These are phyloP conservation scores for Colletotrichum cordylinicola DNA, from an alignment of 2,329 filamentous ascomycete species.

Conservation along the genomic window DNA sequence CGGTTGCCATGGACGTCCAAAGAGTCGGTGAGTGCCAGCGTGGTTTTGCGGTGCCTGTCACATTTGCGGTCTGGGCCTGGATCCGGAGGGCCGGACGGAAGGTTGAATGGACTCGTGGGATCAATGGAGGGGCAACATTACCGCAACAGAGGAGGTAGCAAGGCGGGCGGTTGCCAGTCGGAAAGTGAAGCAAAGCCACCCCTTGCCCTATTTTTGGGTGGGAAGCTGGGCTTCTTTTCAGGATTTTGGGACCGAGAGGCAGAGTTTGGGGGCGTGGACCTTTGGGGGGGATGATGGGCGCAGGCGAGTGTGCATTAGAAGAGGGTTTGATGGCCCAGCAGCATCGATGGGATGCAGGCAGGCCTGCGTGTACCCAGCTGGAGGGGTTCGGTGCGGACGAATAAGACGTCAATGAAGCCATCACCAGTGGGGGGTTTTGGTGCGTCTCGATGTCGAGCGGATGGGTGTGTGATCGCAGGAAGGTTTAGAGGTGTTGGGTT, in stretches of 20 bases:
- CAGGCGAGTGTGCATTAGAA: not conserved
- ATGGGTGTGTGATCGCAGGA: constrained; percentile 3
- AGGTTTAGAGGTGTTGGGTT: constrained; percentile 1
- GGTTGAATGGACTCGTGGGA: not conserved
- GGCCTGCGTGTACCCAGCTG: not conserved
- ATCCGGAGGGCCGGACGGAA: not conserved
- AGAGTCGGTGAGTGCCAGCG: constrained; percentile 21
- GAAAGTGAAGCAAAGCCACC: not conserved
- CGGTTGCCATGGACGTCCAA: constrained; percentile 18
- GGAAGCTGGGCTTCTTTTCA: not conserved
- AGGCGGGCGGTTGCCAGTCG: not conserved
- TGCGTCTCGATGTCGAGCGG: not conserved
- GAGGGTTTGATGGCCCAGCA: not conserved
- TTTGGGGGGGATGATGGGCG: not conserved
- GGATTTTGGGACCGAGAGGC: not conserved
- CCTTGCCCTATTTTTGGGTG: constrained; percentile 17
- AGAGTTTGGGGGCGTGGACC: not conserved
- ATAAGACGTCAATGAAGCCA: constrained; percentile 20
- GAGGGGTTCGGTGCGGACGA: not conserved
- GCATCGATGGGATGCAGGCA: constrained; percentile 12
- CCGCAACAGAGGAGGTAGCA: not conserved
- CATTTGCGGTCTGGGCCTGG: constrained; percentile 20
- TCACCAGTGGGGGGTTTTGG: constrained; percentile 13
- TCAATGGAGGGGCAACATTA: not conserved
- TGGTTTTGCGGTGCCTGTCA: constrained; percentile 11